These are phyloP conservation scores for Dendrobium nobile DNA, from an alignment of 106 monocot genomes.

Conservation along the genomic window DNA sequence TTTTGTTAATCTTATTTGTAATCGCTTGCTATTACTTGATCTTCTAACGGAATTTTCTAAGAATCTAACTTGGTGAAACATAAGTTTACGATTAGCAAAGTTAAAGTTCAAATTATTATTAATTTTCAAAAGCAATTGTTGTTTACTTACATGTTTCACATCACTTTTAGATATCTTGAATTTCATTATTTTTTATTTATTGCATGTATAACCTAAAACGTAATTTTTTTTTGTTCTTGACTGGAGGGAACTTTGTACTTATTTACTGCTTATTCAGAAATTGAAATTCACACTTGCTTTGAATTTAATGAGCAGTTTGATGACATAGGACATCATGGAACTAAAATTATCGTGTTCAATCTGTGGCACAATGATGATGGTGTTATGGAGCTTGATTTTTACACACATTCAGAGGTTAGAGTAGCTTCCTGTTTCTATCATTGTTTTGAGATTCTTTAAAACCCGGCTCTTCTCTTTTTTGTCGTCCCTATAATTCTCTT, in stretches of 20 bases:
- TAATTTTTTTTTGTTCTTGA: not conserved
- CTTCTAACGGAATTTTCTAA: too few species aligned
- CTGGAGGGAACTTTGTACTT: not conserved
- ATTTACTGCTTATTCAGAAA: conserved; percentile 8
- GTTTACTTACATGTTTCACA: too few species aligned
- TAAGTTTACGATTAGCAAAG: too few species aligned
- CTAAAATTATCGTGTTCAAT: conserved; percentile 78
- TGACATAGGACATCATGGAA: conserved; percentile 83
- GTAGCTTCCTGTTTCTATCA: not conserved
- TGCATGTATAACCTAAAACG: not conserved
- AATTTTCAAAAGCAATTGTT: too few species aligned
- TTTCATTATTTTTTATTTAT: not conserved
- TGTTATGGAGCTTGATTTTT: conserved; percentile 83
- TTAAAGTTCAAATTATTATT: too few species aligned
- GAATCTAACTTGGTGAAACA: too few species aligned
- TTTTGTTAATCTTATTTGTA: too few species aligned
- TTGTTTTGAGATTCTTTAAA: not conserved
- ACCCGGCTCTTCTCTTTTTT: not conserved
- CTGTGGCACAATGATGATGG: conserved; percentile 86
- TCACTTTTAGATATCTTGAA: not conserved
- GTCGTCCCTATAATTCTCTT: not conserved
- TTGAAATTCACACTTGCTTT: conserved; percentile 29
- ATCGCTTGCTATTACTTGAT: too few species aligned
- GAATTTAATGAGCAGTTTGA: conserved; percentile 72
- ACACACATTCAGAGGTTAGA: conserved; percentile 60